Percentiles rank a stretch among this genome's conserved stretches.
These are phyloP conservation scores for Fusarium zealandicum DNA, from an alignment of 2,329 filamentous ascomycete species.

Conservation along the genomic window DNA sequence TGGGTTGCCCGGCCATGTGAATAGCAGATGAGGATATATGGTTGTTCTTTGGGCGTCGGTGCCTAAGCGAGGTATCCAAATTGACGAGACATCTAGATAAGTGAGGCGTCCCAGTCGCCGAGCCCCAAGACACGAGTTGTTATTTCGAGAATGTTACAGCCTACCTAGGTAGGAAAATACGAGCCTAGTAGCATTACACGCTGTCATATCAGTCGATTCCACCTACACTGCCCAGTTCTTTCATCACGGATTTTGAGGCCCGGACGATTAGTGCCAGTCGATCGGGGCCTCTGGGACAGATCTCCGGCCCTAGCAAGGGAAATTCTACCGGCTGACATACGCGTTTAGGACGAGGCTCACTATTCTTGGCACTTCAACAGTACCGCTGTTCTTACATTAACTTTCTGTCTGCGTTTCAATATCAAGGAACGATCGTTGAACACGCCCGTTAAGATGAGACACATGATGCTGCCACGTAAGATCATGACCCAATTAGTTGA, in stretches of 20 bases:
- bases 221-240: slow-evolving; percentile 5
- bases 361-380: not conserved
- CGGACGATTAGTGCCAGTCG: not conserved
- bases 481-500: not conserved
- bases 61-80: slow-evolving; percentile 21
- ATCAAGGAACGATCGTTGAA: not conserved
- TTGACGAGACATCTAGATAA: not conserved
- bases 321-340: not conserved
- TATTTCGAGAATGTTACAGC: slow-evolving; percentile 3
- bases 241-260: not conserved
- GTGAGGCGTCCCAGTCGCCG: not conserved
- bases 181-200: slow-evolving; percentile 5
- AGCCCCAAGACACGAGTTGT: slow-evolving; percentile 1
- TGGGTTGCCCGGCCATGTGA: slow-evolving; percentile 17
- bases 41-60: slow-evolving; percentile 11
- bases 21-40: slow-evolving; percentile 13
- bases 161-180: slow-evolving; percentile 1
- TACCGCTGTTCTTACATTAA: too few species aligned
- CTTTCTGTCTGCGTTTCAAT: too few species aligned
- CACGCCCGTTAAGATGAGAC: not conserved
- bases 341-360: not conserved
- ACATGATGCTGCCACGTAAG: slow-evolving; percentile 1
- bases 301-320: not conserved
- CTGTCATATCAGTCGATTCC: slow-evolving; percentile 14
- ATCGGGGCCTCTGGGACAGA: slow-evolving; percentile 1